Evolutionary conservation across 306 rosid genomes (phyloP), one percentile per base, ranked within the genome.

Genomic region (Luffa acutangula): DNA sequence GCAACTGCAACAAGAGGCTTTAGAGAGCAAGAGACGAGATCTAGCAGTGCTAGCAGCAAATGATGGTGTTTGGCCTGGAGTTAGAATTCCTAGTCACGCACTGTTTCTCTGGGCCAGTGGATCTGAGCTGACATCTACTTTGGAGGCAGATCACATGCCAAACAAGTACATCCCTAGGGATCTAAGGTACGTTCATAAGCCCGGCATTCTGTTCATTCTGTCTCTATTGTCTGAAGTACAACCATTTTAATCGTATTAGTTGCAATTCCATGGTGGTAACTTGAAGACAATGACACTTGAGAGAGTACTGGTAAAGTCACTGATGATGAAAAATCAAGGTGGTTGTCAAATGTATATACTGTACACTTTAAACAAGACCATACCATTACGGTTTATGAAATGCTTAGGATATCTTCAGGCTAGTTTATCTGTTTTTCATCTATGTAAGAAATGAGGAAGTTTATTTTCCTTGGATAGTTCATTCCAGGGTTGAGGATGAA

Each of bases 31-130:
- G 85, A 92, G 88, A 77, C 93, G 97, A 0, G 99, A 95, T 86
- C 82, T 93, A 79, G 97, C 97, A 37, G 99, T 95, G 25, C 80
- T 95, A 83, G 88, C 89, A 89, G 99, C 97, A 83, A 95, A 95
- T 53, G 93, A 77, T 59, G 97, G 97, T 54, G 33, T 93, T 80
- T 95, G 99, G 97, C 99, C 99, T 2, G 97, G 98, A 51, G 97
- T 85, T 78, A 88, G 88, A 91, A 93, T 73, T 80, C 97, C 99
- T n/a, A 91, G 97, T 80, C 92, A 95, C 85, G 92, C 93, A 8
- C 81, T 92, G 46, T 95, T 95, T 87, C 97, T 95, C 81, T 95
- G 99, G 99, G 97, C 99, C 82, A 88, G 99, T 83, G 99, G 99
- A 79, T 72, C 97, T 79, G 97, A 95, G 81, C 82, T 93, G 77